A percentile compares a stretch with the other conserved stretches of the same genome.
These are phyloP conservation scores for Aspergillus eucalypticola DNA, from an alignment of 2,329 filamentous ascomycete genomes.

Conservation along the genomic window DNA sequence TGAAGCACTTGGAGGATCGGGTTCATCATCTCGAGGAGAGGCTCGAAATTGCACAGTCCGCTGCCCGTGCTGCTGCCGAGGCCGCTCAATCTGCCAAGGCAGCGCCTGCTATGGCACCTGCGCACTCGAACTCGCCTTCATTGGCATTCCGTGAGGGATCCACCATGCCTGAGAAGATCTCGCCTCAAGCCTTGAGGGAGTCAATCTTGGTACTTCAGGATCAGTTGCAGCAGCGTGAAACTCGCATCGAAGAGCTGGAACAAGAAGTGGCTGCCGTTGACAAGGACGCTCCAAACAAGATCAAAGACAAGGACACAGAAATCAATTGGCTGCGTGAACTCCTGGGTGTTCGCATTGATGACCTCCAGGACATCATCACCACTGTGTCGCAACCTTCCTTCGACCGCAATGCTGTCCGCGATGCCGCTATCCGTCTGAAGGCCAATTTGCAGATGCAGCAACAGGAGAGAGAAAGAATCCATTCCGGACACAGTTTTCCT, in stretches of 20 bases:
- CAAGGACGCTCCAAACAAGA: constrained; percentile 74
- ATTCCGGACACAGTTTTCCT: constrained; percentile 67
- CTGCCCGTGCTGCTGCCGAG: constrained; percentile 77
- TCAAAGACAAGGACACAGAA: constrained; percentile 90
- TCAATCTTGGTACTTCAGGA: constrained; percentile 96
- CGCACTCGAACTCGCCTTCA: constrained; percentile 51
- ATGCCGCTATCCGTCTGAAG: constrained; percentile 88
- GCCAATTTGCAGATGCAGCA: constrained; percentile 98
- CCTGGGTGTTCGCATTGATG: constrained; percentile 83
- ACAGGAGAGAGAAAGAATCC: constrained; percentile 84
- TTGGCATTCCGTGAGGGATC: constrained; percentile 45
- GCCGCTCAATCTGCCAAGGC: constrained; percentile 65
- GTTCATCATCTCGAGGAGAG: constrained; percentile 84
- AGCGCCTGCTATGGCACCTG: constrained; percentile 38
- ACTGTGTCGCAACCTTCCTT: constrained; percentile 73
- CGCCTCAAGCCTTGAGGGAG: constrained; percentile 89
- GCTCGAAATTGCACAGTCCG: constrained; percentile 84
- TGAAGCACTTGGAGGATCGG: constrained; percentile 81
- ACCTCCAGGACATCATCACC: constrained; percentile 87
- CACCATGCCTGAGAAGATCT: constrained; percentile 78
- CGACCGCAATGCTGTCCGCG: constrained; percentile 76
- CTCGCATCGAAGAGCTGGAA: constrained; percentile 84
- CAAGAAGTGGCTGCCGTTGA: constrained; percentile 68
- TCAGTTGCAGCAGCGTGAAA: constrained; percentile 91
- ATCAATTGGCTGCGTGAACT: constrained; percentile 94